Conservation (phyloP, 2,329 filamentous ascomycete species). For the Trichoderma brevicompactum region DNA sequence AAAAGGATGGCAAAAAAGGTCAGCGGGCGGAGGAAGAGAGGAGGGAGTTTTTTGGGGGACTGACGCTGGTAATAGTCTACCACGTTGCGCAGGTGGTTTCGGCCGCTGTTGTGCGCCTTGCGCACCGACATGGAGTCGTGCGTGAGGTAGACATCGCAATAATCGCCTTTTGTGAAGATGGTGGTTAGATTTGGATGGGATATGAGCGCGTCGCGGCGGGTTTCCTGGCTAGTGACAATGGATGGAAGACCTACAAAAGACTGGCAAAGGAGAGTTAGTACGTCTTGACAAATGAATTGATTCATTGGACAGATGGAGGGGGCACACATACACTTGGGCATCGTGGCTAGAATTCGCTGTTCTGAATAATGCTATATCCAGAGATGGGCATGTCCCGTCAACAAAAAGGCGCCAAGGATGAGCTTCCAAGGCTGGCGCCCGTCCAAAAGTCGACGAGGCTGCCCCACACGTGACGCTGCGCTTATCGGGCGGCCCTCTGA, state of each 20-base stretch:
- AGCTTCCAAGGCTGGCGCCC: constrained; percentile 28
- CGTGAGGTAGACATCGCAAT: constrained; percentile 99
- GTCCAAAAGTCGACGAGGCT: constrained; percentile 38
- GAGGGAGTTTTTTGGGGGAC: constrained; percentile 38
- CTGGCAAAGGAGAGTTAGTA: constrained; percentile 32
- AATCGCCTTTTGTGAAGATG: constrained; percentile 67
- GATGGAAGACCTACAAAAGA: constrained; percentile 38
- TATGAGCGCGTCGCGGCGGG: constrained; percentile 3
- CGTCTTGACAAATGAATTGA: neutral
- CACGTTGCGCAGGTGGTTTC: constrained; percentile 96
- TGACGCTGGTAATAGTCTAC: constrained; percentile 97
- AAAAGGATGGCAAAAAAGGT: neutral
- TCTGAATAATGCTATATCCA: no score
- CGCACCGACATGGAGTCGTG: constrained; percentile 99
- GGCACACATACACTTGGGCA: constrained; percentile 82
- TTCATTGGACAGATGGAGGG: constrained; percentile 34
- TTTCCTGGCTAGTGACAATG: neutral
- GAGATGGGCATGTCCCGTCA: neutral
- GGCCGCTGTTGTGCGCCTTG: constrained; percentile 95
- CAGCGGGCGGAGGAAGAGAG: neutral
- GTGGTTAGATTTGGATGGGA: constrained; percentile 11
- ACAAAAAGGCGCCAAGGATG: neutral
- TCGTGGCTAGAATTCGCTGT: constrained; percentile 51
- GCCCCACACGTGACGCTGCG: constrained; percentile 30
- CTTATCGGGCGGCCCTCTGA: constrained; percentile 7